Evolutionary conservation across 495 filamentous ascomycete species (phyloP).

Genomic region (Penicillium flavigenum): DNA sequence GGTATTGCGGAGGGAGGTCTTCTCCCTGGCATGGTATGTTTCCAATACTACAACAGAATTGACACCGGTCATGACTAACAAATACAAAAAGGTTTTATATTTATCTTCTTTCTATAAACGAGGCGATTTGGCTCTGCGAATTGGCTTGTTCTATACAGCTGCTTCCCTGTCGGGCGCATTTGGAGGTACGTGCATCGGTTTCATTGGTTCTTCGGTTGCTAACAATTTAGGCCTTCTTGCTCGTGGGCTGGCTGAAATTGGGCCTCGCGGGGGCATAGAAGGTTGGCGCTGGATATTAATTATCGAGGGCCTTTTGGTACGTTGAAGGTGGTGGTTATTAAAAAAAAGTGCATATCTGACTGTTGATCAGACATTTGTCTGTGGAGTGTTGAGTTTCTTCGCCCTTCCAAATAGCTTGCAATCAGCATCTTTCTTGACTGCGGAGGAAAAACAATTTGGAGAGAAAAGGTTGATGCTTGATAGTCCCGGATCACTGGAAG

Average conservation of each 20-base stretch:
- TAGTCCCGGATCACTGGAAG: slow-evolving; percentile 36
- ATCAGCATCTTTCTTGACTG: slow-evolving; percentile 50
- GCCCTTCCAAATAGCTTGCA: slow-evolving; percentile 55
- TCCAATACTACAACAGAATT: too few relatives aligned
- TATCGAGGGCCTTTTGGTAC: slow-evolving; percentile 59
- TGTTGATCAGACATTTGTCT: slow-evolving; percentile 47
- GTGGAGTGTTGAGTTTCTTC: slow-evolving; percentile 52
- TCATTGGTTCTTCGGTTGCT: not conserved
- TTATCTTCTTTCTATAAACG: slow-evolving; percentile 72
- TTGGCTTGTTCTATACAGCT: slow-evolving; percentile 73
- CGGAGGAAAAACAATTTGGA: slow-evolving; percentile 49
- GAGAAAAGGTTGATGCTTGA: slow-evolving; percentile 39
- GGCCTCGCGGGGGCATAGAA: slow-evolving; percentile 44
- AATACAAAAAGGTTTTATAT: slow-evolving; percentile 53
- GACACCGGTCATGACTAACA: not conserved
- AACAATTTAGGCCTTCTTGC: slow-evolving; percentile 56
- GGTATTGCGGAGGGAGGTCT: slow-evolving; percentile 63
- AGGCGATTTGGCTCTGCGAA: slow-evolving; percentile 66
- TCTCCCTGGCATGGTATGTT: slow-evolving; percentile 66
- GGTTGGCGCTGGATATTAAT: slow-evolving; percentile 68
- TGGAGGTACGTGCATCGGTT: slow-evolving; percentile 44
- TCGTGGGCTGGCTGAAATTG: slow-evolving; percentile 66
- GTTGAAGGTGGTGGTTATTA: slow-evolving; percentile 1
- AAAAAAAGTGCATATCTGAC: not conserved
- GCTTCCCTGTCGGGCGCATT: slow-evolving; percentile 71